phyloP scores from a whole-genome alignment of 2,329 filamentous ascomycete genomes.

The Claviceps monticola region DNA sequence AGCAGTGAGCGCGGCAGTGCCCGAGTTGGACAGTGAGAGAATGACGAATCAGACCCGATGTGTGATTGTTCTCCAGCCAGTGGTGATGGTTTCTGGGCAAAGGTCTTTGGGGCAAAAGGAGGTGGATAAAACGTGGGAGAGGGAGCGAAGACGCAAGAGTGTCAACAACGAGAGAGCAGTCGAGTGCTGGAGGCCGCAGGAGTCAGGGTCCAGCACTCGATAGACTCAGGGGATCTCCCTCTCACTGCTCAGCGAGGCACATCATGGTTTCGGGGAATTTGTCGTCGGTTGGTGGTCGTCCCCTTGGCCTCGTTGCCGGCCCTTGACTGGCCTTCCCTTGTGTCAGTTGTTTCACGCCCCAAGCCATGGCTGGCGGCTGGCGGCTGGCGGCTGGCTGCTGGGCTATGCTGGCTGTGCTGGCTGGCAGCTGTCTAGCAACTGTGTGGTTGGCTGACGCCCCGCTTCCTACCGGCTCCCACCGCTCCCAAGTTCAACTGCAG shows the following conservation, averaged over 20 bases:
- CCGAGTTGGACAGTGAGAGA: neutral
- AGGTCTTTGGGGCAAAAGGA: neutral
- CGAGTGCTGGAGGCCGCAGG: neutral
- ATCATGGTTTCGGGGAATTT: neutral
- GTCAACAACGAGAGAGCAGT: no score
- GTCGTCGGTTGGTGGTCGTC: neutral
- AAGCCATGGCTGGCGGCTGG: neutral
- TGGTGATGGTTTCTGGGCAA: neutral
- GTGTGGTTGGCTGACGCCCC: no score
- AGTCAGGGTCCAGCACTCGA: neutral
- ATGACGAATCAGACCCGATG: neutral
- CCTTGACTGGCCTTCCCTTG: no score
- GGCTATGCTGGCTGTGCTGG: neutral
- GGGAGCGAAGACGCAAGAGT: neutral
- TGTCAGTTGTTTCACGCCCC: neutral
- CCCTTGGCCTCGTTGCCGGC: neutral
- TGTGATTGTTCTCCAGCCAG: neutral
- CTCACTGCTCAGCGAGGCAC: neutral
- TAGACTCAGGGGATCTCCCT: conserved; percentile 1
- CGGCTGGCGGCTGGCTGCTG: neutral
- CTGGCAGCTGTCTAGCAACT: neutral
- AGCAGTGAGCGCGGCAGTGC: neutral
- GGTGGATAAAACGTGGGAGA: neutral
- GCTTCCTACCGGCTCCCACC: no score
- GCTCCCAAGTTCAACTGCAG: neutral